These are phyloP conservation scores for Penicillium thymicola DNA, from an alignment of 2,329 filamentous ascomycete species.

Conservation along the genomic window DNA sequence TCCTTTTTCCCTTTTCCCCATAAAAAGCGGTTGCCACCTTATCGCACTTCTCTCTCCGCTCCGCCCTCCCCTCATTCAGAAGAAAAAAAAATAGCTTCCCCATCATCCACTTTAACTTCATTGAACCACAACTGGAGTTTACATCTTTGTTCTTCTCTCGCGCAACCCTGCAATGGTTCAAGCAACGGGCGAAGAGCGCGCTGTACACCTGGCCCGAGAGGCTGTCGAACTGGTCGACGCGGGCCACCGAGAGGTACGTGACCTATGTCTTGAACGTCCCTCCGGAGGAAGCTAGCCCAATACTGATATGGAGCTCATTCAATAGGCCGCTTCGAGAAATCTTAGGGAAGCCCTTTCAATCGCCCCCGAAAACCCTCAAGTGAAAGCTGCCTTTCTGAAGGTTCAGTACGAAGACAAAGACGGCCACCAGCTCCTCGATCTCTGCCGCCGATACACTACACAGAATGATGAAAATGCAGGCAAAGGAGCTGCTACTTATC, in stretches of 20 bases:
- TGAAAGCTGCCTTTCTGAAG: slow-evolving; percentile 46
- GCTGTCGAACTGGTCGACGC: slow-evolving; percentile 47
- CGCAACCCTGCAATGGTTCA: slow-evolving; percentile 41
- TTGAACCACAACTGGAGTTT: not conserved
- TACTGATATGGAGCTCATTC: not conserved
- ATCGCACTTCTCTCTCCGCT: slow-evolving; percentile 11
- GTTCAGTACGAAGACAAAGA: slow-evolving; percentile 43
- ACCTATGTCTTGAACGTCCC: not conserved
- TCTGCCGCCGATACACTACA: slow-evolving; percentile 43
- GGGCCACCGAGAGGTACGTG: slow-evolving; percentile 45
- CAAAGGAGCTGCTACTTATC: slow-evolving; percentile 43
- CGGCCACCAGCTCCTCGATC: slow-evolving; percentile 43
- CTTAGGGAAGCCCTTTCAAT: slow-evolving; percentile 49
- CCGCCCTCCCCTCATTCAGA: slow-evolving; percentile 10
- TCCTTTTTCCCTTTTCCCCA: slow-evolving; percentile 7
- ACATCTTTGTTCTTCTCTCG: not conserved
- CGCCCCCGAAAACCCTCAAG: slow-evolving; percentile 44
- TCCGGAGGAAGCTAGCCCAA: not conserved
- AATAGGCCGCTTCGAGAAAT: slow-evolving; percentile 46
- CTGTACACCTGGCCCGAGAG: slow-evolving; percentile 45
- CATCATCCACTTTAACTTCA: not conserved
- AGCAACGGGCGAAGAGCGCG: slow-evolving; percentile 45
- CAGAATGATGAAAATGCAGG: slow-evolving; percentile 44
- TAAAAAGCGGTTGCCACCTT: slow-evolving; percentile 9
- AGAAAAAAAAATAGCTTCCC: slow-evolving; percentile 14